Evolutionary conservation across 140 eudicot species (phyloP), one percentile per base, ranked within the genome.

Genomic region (Flaveria floridana): DNA sequence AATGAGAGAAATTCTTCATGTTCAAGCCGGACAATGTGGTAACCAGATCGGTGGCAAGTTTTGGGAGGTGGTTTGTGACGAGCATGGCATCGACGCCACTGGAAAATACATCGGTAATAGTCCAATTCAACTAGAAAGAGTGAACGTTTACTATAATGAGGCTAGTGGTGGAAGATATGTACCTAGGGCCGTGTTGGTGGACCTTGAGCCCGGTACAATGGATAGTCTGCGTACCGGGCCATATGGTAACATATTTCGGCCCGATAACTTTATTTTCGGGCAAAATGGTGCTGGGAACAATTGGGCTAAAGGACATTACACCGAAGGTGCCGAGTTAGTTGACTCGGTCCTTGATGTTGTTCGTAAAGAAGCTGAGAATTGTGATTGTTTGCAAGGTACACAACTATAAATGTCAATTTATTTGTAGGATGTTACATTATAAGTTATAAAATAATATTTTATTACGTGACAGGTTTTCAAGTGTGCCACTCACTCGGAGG

Each of bases 21-120:
- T 90, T 46, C 97, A 90, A 84, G 97, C 97, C 15, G 97, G 97
- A 34, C 97, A 90, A 86, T 90, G 97, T 42, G 97, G 97, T 1
- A 90, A 90, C 88, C 97, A 90, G 69, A 90, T 90, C 70, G 97
- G 97, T 1, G 92, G 86, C 74, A 88, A 90, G 86, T 90, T 90
- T 77, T 90, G 97, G 97, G 97, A 90, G 75, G 91, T 90, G 0
- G 92, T 90, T 0, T 90, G 97, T 34, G 89, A 79, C 59, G 95
- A 90, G 37, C 97, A 88, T 62, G 97, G 97, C 0, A 90, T 90
- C 67, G 92, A 88, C 20, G 84, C 86, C 51, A 64, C 87, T 1
- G 95, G 97, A 19, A 86, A 82, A 57, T 84, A 86, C 58, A 77
- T 71, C 0, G 95, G 91, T 11, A 72, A 76, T 8, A 74, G 84